Evolutionary conservation across 2,329 filamentous ascomycete genomes (phyloP), one percentile per base, ranked within the genome.

Genomic region (Xylariaceae sp.): DNA sequence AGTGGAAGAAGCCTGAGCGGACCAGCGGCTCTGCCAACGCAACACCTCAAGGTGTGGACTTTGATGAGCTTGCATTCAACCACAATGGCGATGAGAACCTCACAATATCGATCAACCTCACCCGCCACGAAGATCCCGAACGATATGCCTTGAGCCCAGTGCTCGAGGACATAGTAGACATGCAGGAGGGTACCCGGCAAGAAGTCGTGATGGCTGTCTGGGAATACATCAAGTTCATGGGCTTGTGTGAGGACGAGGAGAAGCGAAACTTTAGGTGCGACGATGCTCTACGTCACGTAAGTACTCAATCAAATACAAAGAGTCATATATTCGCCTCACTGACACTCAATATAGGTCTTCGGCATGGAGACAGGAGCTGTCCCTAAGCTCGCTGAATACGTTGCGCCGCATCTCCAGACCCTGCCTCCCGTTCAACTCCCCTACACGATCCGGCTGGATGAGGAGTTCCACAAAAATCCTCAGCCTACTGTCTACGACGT

Each of bases 361-460:
- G 95, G 66, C 76, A 79, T 62, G 76, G 82, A 64, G 87, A 95
- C 45, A 78, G 86, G 95, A 60, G 87, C 85, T 67, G 95, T 99
- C 67, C 92, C 94, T 11, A 81, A 87, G 66, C 82, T 97, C 47
- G 85, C 87, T 42, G 87, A 92, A 45, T 87, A 88, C 59, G 85
- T 95, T 54, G 81, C 85, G 45, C 78, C 80, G 10, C 90, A 97
- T 68, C 81, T 96, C 48, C 82, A 78, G 30, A 83, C 89, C 2
- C 79, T 96, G 1, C 83, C 89, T 6, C 90, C 94, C 0, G 80
- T 96, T 63, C 85, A 87, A 62, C 80, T 99, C 32, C 79, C 84
- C 18, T 99, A 96, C 73, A 99, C 91, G 9, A 94, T 99, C 65
- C 89, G 92, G 51, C 87, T 96, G 38, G 94, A 99, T 67, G 79